Evolutionary conservation across 306 rosid genomes (phyloP).

Genomic region (Myrica gale): DNA sequence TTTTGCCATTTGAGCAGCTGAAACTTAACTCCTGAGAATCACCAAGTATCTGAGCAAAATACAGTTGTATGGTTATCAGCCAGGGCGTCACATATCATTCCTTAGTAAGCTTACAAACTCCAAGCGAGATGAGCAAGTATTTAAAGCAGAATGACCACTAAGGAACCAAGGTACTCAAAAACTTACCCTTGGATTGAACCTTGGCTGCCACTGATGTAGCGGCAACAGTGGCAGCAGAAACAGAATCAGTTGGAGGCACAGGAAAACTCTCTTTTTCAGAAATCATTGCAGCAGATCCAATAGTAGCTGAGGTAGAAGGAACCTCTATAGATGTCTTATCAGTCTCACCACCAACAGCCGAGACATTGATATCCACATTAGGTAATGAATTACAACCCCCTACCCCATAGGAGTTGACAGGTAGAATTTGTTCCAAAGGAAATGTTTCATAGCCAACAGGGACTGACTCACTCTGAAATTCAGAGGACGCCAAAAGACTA

Average conservation of each 20-base stretch:
- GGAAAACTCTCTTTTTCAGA: conserved; percentile 41
- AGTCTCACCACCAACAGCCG: conserved; percentile 33
- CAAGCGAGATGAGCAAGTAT: conserved; percentile 11
- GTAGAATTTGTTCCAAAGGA: conserved; percentile 26
- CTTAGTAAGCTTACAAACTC: conserved; percentile 5
- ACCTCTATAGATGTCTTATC: conserved; percentile 42
- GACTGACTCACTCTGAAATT: conserved; percentile 28
- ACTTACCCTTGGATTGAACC: conserved; percentile 74
- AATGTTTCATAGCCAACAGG: conserved; percentile 22
- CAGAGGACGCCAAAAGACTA: conserved; percentile 26
- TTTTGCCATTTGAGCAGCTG: not conserved
- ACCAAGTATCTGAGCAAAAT: not conserved
- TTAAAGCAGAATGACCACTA: conserved; percentile 16
- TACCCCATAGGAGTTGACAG: conserved; percentile 34
- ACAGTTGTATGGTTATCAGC: not conserved
- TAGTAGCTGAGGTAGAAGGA: conserved; percentile 47
- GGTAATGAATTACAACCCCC: conserved; percentile 32
- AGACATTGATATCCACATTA: conserved; percentile 21
- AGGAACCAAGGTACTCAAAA: conserved; percentile 15
- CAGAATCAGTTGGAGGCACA: conserved; percentile 38
- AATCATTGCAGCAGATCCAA: conserved; percentile 49
- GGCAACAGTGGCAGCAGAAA: conserved; percentile 31
- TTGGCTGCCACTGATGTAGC: conserved; percentile 53
- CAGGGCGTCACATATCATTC: not conserved
- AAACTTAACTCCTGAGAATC: not conserved